Conservation (phyloP, 768 basidiomycete genomes). For the Tylopilus rubrobrunneus region DNA sequence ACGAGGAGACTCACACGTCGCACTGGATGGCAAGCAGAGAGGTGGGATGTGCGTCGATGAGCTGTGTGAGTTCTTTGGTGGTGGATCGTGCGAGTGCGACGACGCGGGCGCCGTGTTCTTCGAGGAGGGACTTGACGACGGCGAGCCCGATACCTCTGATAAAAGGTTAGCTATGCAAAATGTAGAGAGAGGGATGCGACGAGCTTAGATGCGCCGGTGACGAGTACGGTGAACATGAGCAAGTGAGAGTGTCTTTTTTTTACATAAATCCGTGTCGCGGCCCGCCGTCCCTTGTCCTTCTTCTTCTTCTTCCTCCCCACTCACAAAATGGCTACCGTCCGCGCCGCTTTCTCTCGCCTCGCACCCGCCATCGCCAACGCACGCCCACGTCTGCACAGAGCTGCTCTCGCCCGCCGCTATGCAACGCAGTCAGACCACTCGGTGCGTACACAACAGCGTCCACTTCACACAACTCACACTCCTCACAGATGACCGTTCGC, state of each 20-base stretch:
- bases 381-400: slow-evolving; percentile 42
- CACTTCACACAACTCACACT: slow-evolving; percentile 16
- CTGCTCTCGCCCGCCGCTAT: slow-evolving; percentile 52
- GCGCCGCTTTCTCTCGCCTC: slow-evolving; percentile 61
- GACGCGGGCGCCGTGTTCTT: slow-evolving; percentile 61
- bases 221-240: slow-evolving; percentile 43
- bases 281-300: slow-evolving; percentile 4
- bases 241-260: slow-evolving; percentile 12
- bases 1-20: slow-evolving; percentile 59
- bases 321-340: slow-evolving; percentile 49
- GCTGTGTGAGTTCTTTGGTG: slow-evolving; percentile 58
- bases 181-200: not conserved
- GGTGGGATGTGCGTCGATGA: slow-evolving; percentile 37
- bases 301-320: slow-evolving; percentile 10
- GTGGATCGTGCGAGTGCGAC: slow-evolving; percentile 71
- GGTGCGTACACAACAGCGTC: slow-evolving; percentile 35
- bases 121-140: slow-evolving; percentile 61
- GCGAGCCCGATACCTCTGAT: slow-evolving; percentile 76
- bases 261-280: slow-evolving; percentile 7
- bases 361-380: slow-evolving; percentile 32
- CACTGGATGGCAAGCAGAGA: slow-evolving; percentile 57
- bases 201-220: slow-evolving; percentile 88
- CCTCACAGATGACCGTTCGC: slow-evolving; percentile 87
- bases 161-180: not conserved
- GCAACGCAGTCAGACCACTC: slow-evolving; percentile 55